Base-by-base conservation (phyloP, 1,139 yeast species). In the Suhomyces coccinellae region DNA sequence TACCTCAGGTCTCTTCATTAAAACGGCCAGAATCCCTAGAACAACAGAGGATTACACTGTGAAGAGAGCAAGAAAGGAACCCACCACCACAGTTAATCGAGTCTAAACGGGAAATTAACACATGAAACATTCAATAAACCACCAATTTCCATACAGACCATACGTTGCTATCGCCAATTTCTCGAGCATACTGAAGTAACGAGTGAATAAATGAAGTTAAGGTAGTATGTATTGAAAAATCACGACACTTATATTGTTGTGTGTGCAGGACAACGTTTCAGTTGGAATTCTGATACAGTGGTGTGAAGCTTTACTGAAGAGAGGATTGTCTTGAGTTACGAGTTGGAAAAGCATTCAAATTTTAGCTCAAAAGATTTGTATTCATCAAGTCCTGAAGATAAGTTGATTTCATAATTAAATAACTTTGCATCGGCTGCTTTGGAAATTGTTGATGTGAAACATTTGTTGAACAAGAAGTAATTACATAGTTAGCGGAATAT, bases 101-200 rank as follows among this genome's bases (percentile, higher is more conserved):
- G 12, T 15, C 15, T 10, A 13, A 22, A 22, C 7, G 12, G 36
- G 29, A n/a, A 9, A 20, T 13, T 14, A 34, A 34, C 28, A 16
- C 36, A 29, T 34, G 15, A 34, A 13, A 8, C 29, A 20, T 34
- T 24, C 26, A 34, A 34, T 34, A 22, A 24, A 30, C 35, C 37
- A 33, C 27, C n/a, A 20, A 22, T 33, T n/a, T 15, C 34, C 26
- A 17, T 14, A 4, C 17, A 28, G 44, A 31, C 28, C 24, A 12
- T 34, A 22, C 22, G 7, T 13, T 34, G 36, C 36, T 17, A 16
- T 29, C 11, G 35, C 34, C 35, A 14, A 16, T 22, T n/a, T 14
- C 17, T 31, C 26, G 36, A 44, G 47, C 47, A 44, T 44, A 44
- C 47, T 43, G 31, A 12, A 40, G 44, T 44, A 44, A 44, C 44